phyloP scores from a whole-genome alignment of 1,139 yeast genomes.

The Blastobotrys illinoisensis region DNA sequence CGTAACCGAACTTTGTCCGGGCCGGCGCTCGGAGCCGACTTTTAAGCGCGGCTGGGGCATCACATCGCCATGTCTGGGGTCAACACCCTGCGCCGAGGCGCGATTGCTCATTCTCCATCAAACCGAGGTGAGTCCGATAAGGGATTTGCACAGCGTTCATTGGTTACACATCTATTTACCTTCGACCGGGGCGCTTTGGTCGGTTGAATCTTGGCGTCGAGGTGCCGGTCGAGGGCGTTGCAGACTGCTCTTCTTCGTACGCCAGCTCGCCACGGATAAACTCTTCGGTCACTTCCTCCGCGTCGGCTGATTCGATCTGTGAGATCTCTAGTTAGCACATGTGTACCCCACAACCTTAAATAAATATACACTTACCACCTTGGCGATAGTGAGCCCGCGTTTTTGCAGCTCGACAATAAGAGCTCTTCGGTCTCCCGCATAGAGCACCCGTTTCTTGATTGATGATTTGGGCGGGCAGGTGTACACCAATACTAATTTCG shows the following conservation, averaged over 20 bases:
- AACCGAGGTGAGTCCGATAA: conserved; percentile 5
- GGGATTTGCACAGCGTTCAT: neutral
- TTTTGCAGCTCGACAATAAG: conserved; percentile 29
- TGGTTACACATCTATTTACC: conserved; percentile 11
- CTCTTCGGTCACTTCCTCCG: conserved; percentile 22
- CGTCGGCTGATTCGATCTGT: conserved; percentile 31
- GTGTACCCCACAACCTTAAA: neutral
- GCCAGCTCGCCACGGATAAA: conserved; percentile 18
- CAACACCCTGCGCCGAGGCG: neutral
- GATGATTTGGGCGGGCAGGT: conserved; percentile 88
- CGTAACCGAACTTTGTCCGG: neutral
- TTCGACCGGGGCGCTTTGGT: conserved; percentile 36
- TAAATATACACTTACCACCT: conserved; percentile 18
- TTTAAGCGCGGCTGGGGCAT: neutral
- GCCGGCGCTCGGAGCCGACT: neutral
- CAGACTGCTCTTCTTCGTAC: conserved; percentile 9
- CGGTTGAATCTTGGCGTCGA: conserved; percentile 25
- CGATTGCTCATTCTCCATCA: neutral
- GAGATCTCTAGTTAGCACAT: conserved; percentile 2
- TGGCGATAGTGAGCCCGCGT: conserved; percentile 18
- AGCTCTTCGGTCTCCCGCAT: conserved; percentile 77
- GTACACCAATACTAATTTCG: conserved; percentile 55
- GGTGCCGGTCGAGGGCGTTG: conserved; percentile 2
- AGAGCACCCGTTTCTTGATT: conserved; percentile 87
- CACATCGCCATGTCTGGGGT: neutral